A percentile compares a stretch with the other conserved stretches of the same genome.
Conservation (phyloP, 805 yeast species). For the Candida railenensis region DNA sequence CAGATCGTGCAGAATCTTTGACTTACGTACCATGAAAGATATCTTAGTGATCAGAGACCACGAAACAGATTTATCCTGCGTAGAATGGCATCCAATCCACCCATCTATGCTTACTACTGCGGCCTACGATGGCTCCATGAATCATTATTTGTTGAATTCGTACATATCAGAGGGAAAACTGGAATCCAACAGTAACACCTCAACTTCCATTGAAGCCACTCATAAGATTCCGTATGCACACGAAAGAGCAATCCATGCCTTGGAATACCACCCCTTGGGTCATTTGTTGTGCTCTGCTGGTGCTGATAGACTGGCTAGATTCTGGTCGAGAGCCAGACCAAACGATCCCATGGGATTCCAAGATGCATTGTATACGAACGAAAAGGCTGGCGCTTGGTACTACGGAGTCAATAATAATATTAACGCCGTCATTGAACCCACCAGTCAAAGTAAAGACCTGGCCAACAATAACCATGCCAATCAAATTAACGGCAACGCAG, state of each 20-base stretch:
- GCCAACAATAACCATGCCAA: background rate
- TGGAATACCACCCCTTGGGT: slow-evolving; percentile 93
- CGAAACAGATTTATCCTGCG: slow-evolving; percentile 79
- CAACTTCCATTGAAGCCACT: slow-evolving; percentile 33
- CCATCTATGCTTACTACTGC: slow-evolving; percentile 79
- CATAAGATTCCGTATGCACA: slow-evolving; percentile 89
- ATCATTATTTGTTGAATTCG: slow-evolving; percentile 67
- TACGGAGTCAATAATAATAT: slow-evolving; percentile 45
- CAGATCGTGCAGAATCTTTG: slow-evolving; percentile 83
- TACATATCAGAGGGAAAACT: slow-evolving; percentile 36
- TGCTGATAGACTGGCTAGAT: slow-evolving; percentile 86
- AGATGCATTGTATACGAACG: slow-evolving; percentile 74
- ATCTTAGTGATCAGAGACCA: slow-evolving; percentile 69
- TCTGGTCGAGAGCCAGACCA: slow-evolving; percentile 94
- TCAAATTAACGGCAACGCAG: background rate
- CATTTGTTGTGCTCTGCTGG: slow-evolving; percentile 91
- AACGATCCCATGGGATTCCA: slow-evolving; percentile 80
- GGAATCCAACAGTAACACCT: slow-evolving; percentile 11
- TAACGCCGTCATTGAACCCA: slow-evolving; percentile 38
- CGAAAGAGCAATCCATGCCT: slow-evolving; percentile 84
- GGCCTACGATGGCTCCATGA: slow-evolving; percentile 83
- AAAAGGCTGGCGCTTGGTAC: slow-evolving; percentile 48
- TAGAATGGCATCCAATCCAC: slow-evolving; percentile 93
- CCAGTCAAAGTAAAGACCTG: slow-evolving; percentile 3
- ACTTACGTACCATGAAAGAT: slow-evolving; percentile 81